Base-by-base conservation (phyloP, 805 yeast genomes). In the Spathaspora gorwiae region DNA sequence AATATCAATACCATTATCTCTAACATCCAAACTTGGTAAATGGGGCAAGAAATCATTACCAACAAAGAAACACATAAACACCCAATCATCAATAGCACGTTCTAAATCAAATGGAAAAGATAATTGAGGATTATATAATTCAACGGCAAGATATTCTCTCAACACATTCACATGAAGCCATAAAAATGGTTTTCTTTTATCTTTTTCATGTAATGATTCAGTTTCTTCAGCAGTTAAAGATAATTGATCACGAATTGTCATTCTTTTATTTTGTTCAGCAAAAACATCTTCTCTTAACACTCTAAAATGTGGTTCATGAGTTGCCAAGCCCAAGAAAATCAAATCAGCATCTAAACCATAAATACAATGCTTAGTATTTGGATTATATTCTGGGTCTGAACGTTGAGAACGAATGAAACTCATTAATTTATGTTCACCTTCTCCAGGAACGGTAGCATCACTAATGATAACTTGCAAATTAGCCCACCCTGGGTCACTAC, bases 41-140 rank as follows among this genome's bases (percentile, higher is more conserved):
- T 92, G 98, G 1, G 99, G 99, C 57, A 94, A 71, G 75, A 94
- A 94, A 80, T 94, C 99, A 61, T 94, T 94, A 65, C 99, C 99
- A 52, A 92, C 95, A 61, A 94, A 94, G 72, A 94, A 94, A 76
- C 98, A 92, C 90, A 94, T 85, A 54, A 94, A 94, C 12, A 94
- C 89, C 99, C 99, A 94, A 66, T 94, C 99, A 61, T 94, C 99
- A 49, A 94, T 84, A 2, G 98, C 97, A 47, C 99, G 75, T 67
- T 94, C 99, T 44, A 90, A 64, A 61, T 94, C 97, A 66, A 84
- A 90, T 15, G 80, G 76, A 57, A 87, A 84, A 1, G 88, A 78
- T 14, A 84, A 59, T 35, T 83, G 75, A 3, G 90, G 87, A 27
- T 86, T 80, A 46, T 72, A 73, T 40, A 94, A 73, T 65, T 94